Conservation (phyloP, 1,284 basidiomycete species). For the Psilocybe mexicana region DNA sequence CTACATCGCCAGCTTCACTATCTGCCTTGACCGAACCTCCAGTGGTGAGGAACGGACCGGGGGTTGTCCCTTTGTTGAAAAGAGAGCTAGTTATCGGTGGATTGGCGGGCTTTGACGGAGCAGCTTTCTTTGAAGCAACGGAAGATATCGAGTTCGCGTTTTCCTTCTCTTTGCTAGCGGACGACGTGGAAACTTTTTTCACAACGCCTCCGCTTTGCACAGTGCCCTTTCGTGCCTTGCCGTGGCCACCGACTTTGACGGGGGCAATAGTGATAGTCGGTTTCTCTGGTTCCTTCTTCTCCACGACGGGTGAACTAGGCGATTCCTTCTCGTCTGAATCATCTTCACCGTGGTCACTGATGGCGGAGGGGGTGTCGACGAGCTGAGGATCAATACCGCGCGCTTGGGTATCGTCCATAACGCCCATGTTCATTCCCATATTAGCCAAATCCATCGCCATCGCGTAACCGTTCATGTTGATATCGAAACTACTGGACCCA, state of each 20-base stretch:
- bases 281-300: slow-evolving; percentile 24
- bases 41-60: slow-evolving; percentile 23
- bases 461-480: slow-evolving; percentile 16
- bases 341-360: slow-evolving; percentile 35
- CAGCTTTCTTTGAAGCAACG: slow-evolving; percentile 22
- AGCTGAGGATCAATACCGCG: slow-evolving; percentile 48
- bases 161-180: slow-evolving; percentile 37
- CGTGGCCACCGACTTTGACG: slow-evolving; percentile 59
- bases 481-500: slow-evolving; percentile 12
- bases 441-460: slow-evolving; percentile 26
- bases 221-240: slow-evolving; percentile 67
- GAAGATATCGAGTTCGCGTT: slow-evolving; percentile 22
- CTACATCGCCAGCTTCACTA: slow-evolving; percentile 40
- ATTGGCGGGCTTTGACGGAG: slow-evolving; percentile 10
- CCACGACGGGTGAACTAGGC: slow-evolving; percentile 15
- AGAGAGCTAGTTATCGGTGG: slow-evolving; percentile 21
- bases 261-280: slow-evolving; percentile 44
- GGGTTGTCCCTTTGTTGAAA: slow-evolving; percentile 17
- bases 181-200: slow-evolving; percentile 46
- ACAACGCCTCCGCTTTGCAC: slow-evolving; percentile 71
- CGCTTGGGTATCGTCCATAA: slow-evolving; percentile 23
- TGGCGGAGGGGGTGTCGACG: slow-evolving; percentile 41
- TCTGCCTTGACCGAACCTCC: slow-evolving; percentile 20
- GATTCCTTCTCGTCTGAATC: slow-evolving; percentile 28
- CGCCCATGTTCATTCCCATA: slow-evolving; percentile 22